phyloP scores from a whole-genome alignment of 2,329 filamentous ascomycete species.

The Colletotrichum godetiae region DNA sequence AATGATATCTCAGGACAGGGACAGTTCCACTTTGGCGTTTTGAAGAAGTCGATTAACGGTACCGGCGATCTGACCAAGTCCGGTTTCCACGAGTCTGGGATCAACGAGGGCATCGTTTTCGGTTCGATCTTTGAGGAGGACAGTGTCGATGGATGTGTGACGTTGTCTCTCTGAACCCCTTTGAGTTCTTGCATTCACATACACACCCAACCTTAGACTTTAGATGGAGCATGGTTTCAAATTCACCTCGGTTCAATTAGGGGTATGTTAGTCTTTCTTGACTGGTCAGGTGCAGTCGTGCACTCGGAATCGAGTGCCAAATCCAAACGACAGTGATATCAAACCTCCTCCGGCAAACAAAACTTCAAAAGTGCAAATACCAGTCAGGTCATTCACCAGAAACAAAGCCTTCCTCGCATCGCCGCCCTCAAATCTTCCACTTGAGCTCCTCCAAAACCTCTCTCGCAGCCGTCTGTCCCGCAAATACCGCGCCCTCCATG shows the following conservation, averaged over 20 bases:
- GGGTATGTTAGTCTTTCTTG: not conserved
- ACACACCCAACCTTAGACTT: not conserved
- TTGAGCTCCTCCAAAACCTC: constrained; percentile 30
- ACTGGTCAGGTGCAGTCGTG: not conserved
- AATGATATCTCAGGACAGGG: constrained; percentile 68
- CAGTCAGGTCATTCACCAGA: not conserved
- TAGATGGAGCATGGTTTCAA: not conserved
- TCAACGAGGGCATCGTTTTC: constrained; percentile 64
- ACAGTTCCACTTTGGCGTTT: constrained; percentile 70
- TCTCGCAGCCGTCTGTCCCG: constrained; percentile 28
- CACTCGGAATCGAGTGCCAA: not conserved
- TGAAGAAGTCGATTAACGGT: constrained; percentile 67
- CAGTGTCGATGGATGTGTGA: constrained; percentile 43
- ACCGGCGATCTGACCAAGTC: constrained; percentile 55
- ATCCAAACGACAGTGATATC: not conserved
- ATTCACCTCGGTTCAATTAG: not conserved
- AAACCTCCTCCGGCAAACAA: not conserved
- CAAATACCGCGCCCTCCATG: constrained; percentile 32
- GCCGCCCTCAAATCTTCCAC: constrained; percentile 14
- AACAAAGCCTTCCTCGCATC: not conserved
- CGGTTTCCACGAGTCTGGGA: constrained; percentile 58
- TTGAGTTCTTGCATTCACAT: not conserved
- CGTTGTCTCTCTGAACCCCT: not conserved
- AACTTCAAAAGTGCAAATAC: not conserved
- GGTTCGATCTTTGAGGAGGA: constrained; percentile 65